These are phyloP conservation scores for Mycosphaerella sp. DNA, from an alignment of 2,329 filamentous ascomycete species.

Conservation along the genomic window DNA sequence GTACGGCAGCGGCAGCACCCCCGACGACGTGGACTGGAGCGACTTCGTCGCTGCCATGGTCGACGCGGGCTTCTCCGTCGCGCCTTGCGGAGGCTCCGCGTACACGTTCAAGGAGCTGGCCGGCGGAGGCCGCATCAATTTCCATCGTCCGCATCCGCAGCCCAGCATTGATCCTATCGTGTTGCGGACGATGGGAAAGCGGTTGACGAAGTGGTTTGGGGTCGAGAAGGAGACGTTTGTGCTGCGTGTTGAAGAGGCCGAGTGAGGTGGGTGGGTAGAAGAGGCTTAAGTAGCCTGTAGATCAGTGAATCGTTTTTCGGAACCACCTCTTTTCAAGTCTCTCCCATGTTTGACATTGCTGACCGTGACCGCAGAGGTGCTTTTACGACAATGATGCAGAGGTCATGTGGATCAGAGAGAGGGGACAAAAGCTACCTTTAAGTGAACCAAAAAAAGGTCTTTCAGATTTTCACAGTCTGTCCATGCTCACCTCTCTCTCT, in stretches of 20 bases:
- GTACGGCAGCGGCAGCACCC: not conserved
- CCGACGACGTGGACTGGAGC: conserved; percentile 12
- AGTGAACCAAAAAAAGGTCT: too few relatives aligned
- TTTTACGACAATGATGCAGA: too few relatives aligned
- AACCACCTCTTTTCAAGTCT: too few relatives aligned
- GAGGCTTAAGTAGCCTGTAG: too few relatives aligned
- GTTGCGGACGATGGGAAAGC: conserved; percentile 27
- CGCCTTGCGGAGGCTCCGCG: conserved; percentile 16
- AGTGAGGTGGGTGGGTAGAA: not conserved
- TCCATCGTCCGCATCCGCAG: conserved; percentile 31
- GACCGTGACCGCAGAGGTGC: too few relatives aligned
- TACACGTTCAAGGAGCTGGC: conserved; percentile 11
- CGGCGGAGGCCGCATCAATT: conserved; percentile 13
- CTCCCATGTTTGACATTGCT: too few relatives aligned
- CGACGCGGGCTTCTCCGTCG: conserved; percentile 17
- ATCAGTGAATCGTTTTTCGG: too few relatives aligned
- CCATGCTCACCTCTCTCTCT: too few relatives aligned
- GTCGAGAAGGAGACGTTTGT: conserved; percentile 25
- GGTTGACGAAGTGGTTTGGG: conserved; percentile 30
- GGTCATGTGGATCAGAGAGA: too few relatives aligned
- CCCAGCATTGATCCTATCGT: conserved; percentile 25
- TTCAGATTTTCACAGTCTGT: too few relatives aligned
- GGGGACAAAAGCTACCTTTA: too few relatives aligned
- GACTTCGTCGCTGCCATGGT: conserved; percentile 16
- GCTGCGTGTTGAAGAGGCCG: not conserved